Conservation (phyloP, 352 stramenopile species). For the Phytophthora sp. region DNA sequence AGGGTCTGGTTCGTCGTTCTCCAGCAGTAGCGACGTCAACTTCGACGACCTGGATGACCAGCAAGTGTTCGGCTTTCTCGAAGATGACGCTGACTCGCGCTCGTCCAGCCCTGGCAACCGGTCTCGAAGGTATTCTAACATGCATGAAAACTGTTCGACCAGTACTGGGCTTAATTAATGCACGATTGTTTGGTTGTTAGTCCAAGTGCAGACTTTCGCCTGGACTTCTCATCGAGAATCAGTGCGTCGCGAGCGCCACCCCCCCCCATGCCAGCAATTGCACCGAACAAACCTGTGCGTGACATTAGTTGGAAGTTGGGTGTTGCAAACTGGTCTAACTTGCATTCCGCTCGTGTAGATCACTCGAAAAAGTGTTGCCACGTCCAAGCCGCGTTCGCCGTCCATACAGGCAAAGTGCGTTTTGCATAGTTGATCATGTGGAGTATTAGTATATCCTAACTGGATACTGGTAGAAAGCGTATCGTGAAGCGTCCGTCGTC, state of each 20-base stretch:
- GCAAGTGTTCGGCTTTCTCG: constrained; percentile 61
- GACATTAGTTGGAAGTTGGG: background rate
- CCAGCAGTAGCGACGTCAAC: constrained; percentile 61
- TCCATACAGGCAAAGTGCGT: constrained; percentile 27
- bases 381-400: constrained; percentile 30
- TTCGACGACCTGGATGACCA: constrained; percentile 70
- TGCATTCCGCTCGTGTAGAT: constrained; percentile 6
- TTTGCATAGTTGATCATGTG: no score
- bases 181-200: background rate
- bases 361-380: constrained; percentile 15
- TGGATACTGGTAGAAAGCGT: constrained; percentile 30
- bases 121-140: constrained; percentile 34
- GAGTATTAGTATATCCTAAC: no score
- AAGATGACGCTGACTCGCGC: constrained; percentile 43
- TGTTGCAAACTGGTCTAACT: no score
- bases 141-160: background rate
- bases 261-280: constrained; percentile 5
- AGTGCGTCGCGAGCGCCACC: constrained; percentile 19
- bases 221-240: constrained; percentile 60
- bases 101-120: constrained; percentile 9
- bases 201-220: constrained; percentile 51
- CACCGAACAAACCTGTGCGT: constrained; percentile 25
- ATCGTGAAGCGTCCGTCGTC: constrained; percentile 29
- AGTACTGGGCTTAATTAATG: background rate
- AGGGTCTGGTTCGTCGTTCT: constrained; percentile 48